A percentile compares a stretch with the other conserved stretches of the same genome.
Conservation (phyloP, 805 yeast species). For the Barnettozyma sp. region DNA sequence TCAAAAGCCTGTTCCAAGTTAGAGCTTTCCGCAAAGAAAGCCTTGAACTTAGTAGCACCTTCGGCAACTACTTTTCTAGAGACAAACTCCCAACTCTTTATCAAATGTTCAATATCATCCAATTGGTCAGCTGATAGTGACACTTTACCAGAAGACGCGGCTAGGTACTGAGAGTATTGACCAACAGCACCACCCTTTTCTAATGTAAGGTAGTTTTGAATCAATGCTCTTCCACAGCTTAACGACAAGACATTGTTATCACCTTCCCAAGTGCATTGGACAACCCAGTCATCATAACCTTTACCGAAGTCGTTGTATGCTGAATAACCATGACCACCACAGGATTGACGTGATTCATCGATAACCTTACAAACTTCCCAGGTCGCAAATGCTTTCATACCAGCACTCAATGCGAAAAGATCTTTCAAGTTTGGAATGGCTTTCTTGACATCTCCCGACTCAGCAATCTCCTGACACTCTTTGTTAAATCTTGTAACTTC, state of each 20-base stretch:
- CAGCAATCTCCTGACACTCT: conserved; percentile 29
- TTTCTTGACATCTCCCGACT: conserved; percentile 34
- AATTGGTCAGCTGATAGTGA: conserved; percentile 17
- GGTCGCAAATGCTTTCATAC: conserved; percentile 81
- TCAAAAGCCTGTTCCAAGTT: conserved; percentile 20
- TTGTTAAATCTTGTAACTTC: conserved; percentile 43
- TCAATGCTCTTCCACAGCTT: conserved; percentile 69
- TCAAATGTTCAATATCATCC: conserved; percentile 10
- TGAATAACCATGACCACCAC: conserved; percentile 96
- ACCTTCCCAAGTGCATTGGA: conserved; percentile 98
- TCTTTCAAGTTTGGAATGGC: conserved; percentile 63
- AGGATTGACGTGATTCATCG: conserved; percentile 85
- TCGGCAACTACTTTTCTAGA: conserved; percentile 19
- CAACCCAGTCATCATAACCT: conserved; percentile 86
- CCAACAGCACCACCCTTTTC: conserved; percentile 26
- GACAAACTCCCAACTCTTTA: conserved; percentile 29
- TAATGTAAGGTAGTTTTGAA: conserved; percentile 32
- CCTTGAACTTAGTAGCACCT: conserved; percentile 15
- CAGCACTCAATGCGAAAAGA: conserved; percentile 78
- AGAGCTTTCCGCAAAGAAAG: conserved; percentile 9
- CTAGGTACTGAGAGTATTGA: conserved; percentile 26
- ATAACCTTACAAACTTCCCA: conserved; percentile 77
- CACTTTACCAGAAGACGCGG: conserved; percentile 4
- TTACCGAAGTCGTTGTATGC: conserved; percentile 84
- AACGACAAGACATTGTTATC: conserved; percentile 82